Evolutionary conservation across 352 stramenopile genomes (phyloP), one percentile per base, ranked within the genome.

Genomic region (Aphanomyces invadans): DNA sequence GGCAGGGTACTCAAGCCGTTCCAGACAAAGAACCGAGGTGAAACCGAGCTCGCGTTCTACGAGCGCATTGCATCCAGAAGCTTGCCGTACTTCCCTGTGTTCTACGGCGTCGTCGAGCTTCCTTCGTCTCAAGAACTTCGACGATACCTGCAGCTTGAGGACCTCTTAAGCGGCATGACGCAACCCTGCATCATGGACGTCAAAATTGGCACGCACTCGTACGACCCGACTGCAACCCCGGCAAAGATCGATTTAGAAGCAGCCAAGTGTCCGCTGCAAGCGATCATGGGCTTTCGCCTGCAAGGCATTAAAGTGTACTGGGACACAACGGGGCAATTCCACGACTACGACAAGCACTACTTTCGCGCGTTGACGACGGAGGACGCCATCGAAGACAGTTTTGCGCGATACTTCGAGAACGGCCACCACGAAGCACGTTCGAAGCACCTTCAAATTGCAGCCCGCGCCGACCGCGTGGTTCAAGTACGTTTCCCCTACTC

Each of bases 121-220:
- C 29, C n/a, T 31, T 36, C 52, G 28, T 36, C 28, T 11, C n/a
- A n/a, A 21, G 53, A 5, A 19, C 17, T 62, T 53, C 19, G 63
- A 59, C 38, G 60, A 10, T 95, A 96, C 73, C 72, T 98, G 19
- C 70, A 87, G 32, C 74, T 99, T 29, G 77, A 96, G 52, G 88
- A 98, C 70, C 64, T 97, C 23, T 97, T 90, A n/a, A 75, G 62
- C 51, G 79, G 76, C 10, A 92, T 92, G 39, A 23, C 53, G 23
- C 82, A 83, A 70, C 92, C 96, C 10, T 97, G 91, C 73, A 86
- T 98, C 52, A 96, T 99, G 78, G 96, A 99, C 75, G 79, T 99
- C 52, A 99, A 99, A 79, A 95, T 98, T 70, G 96, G 96, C 48
- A 92, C 81, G 36, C 79, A 87, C 70, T 97, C 95, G n/a, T 98